Evolutionary conservation across 192 early-diverging fungal genomes (phyloP), one percentile per base, ranked within the genome.

Genomic region (Physocladia obscura): DNA sequence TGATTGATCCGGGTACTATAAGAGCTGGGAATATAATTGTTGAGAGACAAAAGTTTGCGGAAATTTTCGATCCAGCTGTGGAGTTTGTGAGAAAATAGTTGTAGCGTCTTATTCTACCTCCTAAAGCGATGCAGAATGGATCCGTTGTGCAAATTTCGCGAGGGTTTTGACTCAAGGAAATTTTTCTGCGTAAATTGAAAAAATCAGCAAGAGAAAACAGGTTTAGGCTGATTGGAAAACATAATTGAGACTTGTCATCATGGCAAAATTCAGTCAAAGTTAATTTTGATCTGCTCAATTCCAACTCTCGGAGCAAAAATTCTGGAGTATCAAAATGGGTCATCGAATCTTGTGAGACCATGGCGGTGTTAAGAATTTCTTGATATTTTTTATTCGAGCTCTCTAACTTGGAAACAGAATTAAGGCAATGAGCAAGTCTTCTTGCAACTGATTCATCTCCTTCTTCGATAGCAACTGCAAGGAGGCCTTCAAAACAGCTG

Each of bases 381-480:
- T 17, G 49, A 65, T 27, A 34, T 2, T 51, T 51, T 21, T 32
- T 6, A 11, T 3, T 17, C 4, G 5, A n/a, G 26, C 49, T 38
- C 32, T 49, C 52, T 21, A 68, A 5, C 26, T 56, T 17, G 17
- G 65, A 17, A 15, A 68, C 37, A 49, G 36, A 39, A 30, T 52
- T 56, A 5, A 68, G 37, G 37, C 52, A 56, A 22, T 56, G 65
- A 29, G 24, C 31, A 36, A 68, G 15, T 13, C 54, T n/a, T 29
- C 65, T 24, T 2, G 65, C 50, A 34, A 27, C 5, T 24, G 22
- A 19, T 49, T 68, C 65, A 57, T 57, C 47, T 22, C 65, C 65
- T 44, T 68, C 65, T 38, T 68, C 65, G 26, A 68, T 57, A 4
- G 65, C 38, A 4, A 56, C 24, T 15, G 65, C 65, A 8, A 68